phyloP scores from a whole-genome alignment of 352 stramenopile genomes.

The Pythium brachiatum region DNA sequence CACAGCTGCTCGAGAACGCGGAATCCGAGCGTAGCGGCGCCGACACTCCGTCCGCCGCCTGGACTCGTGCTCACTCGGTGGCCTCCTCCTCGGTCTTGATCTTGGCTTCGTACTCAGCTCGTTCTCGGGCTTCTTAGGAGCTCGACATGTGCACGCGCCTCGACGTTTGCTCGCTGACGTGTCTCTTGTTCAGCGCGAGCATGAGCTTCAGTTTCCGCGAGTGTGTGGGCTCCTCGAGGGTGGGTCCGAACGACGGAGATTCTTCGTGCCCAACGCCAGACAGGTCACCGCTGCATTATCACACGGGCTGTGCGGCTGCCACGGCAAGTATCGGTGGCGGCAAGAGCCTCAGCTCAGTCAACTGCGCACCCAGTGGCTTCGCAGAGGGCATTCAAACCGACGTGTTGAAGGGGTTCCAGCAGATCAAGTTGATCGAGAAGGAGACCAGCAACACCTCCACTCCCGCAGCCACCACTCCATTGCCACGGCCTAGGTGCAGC shows the following conservation, averaged over 20 bases:
- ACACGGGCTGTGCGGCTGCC: background rate
- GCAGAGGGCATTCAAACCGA: background rate
- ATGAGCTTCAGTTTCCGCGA: no score
- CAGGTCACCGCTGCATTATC: background rate
- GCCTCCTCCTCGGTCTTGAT: background rate
- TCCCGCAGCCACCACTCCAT: background rate
- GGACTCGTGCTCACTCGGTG: background rate
- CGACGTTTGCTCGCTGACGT: no score
- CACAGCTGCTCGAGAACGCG: constrained; percentile 10
- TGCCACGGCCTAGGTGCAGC: background rate
- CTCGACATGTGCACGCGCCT: background rate
- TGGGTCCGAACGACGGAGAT: no score
- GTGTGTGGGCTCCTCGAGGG: no score
- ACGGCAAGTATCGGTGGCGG: background rate
- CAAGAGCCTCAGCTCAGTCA: background rate
- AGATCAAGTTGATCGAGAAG: background rate
- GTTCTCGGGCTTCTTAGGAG: background rate
- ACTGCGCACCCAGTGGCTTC: background rate
- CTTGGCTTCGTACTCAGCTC: background rate
- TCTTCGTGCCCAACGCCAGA: background rate
- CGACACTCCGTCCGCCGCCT: constrained; percentile 25
- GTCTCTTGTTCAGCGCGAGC: no score
- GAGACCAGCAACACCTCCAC: background rate
- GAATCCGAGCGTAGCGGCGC: constrained; percentile 25
- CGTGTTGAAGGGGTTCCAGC: background rate